Percentiles rank a stretch among this genome's conserved stretches.
phyloP scores from a whole-genome alignment of 139 green algal species.

The Coelastrella sp. region DNA sequence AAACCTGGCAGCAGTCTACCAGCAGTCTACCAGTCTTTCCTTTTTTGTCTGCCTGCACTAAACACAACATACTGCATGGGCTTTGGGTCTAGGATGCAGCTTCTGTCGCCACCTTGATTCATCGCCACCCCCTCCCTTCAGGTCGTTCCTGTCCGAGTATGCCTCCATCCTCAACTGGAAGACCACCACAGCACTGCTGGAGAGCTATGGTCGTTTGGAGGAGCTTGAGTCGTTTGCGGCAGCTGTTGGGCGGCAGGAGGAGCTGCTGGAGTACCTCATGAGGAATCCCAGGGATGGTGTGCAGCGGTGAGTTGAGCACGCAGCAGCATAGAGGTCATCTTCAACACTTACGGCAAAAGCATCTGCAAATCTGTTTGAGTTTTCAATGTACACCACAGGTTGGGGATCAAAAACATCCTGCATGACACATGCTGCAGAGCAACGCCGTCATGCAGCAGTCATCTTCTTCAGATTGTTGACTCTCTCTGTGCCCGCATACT shows the following conservation, averaged over 20 bases:
- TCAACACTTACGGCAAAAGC: not conserved
- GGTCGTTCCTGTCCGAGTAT: conserved; percentile 66
- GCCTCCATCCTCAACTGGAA: conserved; percentile 76
- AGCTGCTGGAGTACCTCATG: conserved; percentile 87
- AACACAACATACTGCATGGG: not conserved
- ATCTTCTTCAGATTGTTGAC: no score
- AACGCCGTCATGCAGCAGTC: no score
- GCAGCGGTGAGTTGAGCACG: not conserved
- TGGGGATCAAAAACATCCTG: not conserved
- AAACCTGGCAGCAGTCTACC: not conserved
- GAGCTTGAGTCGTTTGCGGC: conserved; percentile 89
- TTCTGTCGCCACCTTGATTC: not conserved
- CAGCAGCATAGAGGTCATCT: not conserved
- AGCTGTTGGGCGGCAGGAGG: conserved; percentile 85
- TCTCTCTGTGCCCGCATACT: no score
- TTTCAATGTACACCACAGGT: not conserved
- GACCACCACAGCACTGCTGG: conserved; percentile 86
- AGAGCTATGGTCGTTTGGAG: conserved; percentile 86
- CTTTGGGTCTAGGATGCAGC: not conserved
- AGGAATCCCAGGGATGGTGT: conserved; percentile 42
- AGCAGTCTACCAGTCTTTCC: not conserved
- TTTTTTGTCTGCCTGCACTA: not conserved
- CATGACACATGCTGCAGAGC: not conserved
- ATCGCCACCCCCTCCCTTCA: conserved; percentile 8
- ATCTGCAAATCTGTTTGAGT: not conserved